Base-by-base conservation (phyloP, 306 rosid genomes). In the Styphnolobium japonicum region DNA sequence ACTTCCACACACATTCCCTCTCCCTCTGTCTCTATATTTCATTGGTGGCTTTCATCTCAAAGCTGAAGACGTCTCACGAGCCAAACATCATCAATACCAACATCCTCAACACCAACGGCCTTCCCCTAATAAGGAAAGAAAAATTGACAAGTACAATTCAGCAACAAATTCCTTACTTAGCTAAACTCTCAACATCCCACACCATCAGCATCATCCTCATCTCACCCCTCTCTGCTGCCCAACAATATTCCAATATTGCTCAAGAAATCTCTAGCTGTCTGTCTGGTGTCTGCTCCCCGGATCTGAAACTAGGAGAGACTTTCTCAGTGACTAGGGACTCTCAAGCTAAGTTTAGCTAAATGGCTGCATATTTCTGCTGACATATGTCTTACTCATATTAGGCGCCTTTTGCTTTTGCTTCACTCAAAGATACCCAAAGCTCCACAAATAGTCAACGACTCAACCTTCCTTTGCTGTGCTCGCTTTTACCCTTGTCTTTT, bases 311-410 rank as follows among this genome's bases (percentile, higher is more conserved):
- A 42, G 7, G 22, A 7, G 4, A n/a, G 40, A 16, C 58, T 76
- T 73, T 64, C 19, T 76, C 61, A 10, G 16, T 29, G 1, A 42
- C 55, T 71, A 77, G 85, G 73, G 80, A 82, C 80, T 80, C 56
- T 40, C 2, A 9, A 29, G 33, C 91, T 73, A 85, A 85, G 86
- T 85, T 86, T 82, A 81, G 88, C 84, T 75, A 86, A 82, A 76
- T 76, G 58, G 75, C 80, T 81, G 72, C 87, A 69, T 49, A 46
- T 78, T 16, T 76, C 37, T 19, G 45, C 48, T 67, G 11, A 7
- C 70, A 37, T 4, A 56, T 64, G 81, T 75, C 80, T 73, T 70
- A 53, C 80, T 76, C 85, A n/a, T 37, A 72, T 37, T 76, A 82
- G 74, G 7, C 12, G 1, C 42, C 31, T 77, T 52, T 67, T 77